phyloP scores from a whole-genome alignment of 2,329 filamentous ascomycete species.

The Chrysoporthe austroafricana region DNA sequence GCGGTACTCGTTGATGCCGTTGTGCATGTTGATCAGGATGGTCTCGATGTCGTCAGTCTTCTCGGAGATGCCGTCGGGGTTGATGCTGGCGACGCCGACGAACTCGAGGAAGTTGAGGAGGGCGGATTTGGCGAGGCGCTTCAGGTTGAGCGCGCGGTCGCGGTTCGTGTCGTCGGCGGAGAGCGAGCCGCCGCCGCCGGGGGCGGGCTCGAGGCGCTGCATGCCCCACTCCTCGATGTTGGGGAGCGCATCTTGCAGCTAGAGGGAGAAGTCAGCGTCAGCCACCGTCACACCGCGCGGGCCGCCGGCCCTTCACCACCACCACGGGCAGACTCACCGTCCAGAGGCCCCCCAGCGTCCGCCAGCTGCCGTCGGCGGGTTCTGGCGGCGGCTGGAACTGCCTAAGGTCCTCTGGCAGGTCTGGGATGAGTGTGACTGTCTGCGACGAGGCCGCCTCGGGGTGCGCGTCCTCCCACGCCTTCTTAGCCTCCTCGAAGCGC shows the following conservation, averaged over 20 bases:
- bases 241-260: conserved; percentile 65
- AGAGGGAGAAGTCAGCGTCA: not conserved
- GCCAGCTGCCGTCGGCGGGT: conserved; percentile 71
- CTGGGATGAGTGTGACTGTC: conserved; percentile 42
- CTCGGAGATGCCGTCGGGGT: conserved; percentile 64
- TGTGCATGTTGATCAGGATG: conserved; percentile 88
- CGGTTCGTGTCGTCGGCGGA: conserved; percentile 53
- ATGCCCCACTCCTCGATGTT: conserved; percentile 73
- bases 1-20: conserved; percentile 90
- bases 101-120: conserved; percentile 90
- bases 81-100: conserved; percentile 69
- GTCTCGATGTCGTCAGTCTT: conserved; percentile 81
- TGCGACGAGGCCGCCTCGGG: conserved; percentile 33
- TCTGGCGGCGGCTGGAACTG: conserved; percentile 81
- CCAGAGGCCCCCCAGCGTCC: conserved; percentile 72
- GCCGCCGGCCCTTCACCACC: conserved; percentile 17
- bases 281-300: not conserved
- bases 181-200: conserved; percentile 34
- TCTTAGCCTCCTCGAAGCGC: conserved; percentile 52
- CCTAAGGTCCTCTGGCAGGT: conserved; percentile 71
- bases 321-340: conserved; percentile 42
- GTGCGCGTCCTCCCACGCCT: conserved; percentile 41
- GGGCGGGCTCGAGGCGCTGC: conserved; percentile 64
- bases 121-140: conserved; percentile 80
- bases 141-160: conserved; percentile 70